A percentile compares a stretch with the other conserved stretches of the same genome.
phyloP scores from a whole-genome alignment of 179 eudicot species.

The Silene noctiflora region DNA sequence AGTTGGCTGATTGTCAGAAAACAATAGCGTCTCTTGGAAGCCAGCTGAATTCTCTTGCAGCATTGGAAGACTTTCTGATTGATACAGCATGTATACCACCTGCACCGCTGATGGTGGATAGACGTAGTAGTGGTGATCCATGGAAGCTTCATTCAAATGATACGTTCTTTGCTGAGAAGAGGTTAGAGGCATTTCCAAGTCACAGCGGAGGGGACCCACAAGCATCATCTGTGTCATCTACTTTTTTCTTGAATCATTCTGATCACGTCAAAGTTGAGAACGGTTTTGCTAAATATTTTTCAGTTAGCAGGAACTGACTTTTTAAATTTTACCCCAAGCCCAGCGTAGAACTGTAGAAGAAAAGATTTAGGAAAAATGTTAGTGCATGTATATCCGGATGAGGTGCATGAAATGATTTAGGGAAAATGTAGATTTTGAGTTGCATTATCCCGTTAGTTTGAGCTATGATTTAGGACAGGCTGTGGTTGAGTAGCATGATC shows the following conservation, averaged over 20 bases:
- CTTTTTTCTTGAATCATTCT: constrained; percentile 24
- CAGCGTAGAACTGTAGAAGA: neutral
- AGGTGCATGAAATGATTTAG: neutral
- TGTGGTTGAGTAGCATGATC: neutral
- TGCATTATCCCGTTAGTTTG: neutral
- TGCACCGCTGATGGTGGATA: constrained; percentile 25
- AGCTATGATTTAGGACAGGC: neutral
- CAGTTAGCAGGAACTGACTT: constrained; percentile 40
- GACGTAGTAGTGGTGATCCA: constrained; percentile 30
- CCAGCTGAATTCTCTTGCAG: constrained; percentile 69
- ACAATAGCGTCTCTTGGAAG: constrained; percentile 76
- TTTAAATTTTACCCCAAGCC: constrained; percentile 7
- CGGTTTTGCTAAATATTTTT: constrained; percentile 59
- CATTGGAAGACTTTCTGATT: constrained; percentile 72
- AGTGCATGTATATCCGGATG: constrained; percentile 10
- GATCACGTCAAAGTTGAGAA: constrained; percentile 36
- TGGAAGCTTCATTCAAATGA: constrained; percentile 55
- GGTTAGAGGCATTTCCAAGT: constrained; percentile 26
- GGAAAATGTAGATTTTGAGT: neutral
- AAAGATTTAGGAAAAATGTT: constrained; percentile 7
- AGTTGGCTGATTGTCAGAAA: constrained; percentile 79
- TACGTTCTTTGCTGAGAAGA: constrained; percentile 29
- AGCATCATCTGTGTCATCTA: constrained; percentile 37
- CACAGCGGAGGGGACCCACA: constrained; percentile 28
- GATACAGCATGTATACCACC: constrained; percentile 60